phyloP scores from a whole-genome alignment of 441 rosid species.

The Syzygium syzygioides region DNA sequence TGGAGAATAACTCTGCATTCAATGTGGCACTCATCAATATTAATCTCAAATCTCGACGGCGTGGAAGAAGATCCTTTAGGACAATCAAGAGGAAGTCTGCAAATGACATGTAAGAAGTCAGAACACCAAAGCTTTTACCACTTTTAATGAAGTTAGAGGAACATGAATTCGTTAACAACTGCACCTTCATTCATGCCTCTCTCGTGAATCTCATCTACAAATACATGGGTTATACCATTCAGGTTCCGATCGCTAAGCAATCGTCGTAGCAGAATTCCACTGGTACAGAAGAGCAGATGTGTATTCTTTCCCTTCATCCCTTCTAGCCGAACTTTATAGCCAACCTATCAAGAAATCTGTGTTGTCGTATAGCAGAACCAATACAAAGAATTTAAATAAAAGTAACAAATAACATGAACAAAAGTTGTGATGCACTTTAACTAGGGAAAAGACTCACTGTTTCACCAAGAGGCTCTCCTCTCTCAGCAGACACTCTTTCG shows the following conservation, averaged over 20 bases:
- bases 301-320: slow-evolving; percentile 96
- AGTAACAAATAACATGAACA: neutral
- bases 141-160: slow-evolving; percentile 9
- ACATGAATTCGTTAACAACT: slow-evolving; percentile 2
- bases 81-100: slow-evolving; percentile 91
- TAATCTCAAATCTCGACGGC: slow-evolving; percentile 90
- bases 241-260: slow-evolving; percentile 84
- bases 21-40: slow-evolving; percentile 98
- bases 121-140: neutral
- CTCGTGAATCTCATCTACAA: slow-evolving; percentile 99
- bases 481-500: slow-evolving; percentile 94
- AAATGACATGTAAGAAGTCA: neutral
- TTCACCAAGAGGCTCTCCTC: slow-evolving; percentile 99
- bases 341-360: slow-evolving; percentile 79
- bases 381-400: slow-evolving; percentile 20
- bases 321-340: slow-evolving; percentile 97
- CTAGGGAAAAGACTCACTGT: slow-evolving; percentile 49
- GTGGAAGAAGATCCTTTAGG: slow-evolving; percentile 94
- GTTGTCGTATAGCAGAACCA: slow-evolving; percentile 46
- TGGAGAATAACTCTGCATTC: slow-evolving; percentile 94
- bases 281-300: slow-evolving; percentile 94
- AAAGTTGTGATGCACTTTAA: slow-evolving; percentile 1
- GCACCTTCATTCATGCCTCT: slow-evolving; percentile 99
- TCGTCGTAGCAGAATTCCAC: slow-evolving; percentile 92
- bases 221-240: slow-evolving; percentile 91